phyloP scores from a whole-genome alignment of 106 monocot species.

The Acanthochlamys bracteata region DNA sequence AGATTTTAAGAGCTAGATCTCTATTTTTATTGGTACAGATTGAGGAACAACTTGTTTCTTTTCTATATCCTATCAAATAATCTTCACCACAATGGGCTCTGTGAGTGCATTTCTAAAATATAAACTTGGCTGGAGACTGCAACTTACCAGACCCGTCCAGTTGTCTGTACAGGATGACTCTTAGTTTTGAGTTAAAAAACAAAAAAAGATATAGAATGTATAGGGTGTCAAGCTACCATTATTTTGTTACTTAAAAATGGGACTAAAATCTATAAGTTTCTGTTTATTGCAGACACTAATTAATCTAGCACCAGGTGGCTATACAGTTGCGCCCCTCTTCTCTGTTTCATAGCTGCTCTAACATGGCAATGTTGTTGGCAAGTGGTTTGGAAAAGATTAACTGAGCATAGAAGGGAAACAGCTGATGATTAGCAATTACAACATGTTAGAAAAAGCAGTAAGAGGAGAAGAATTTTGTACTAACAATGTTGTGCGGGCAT shows the following conservation, averaged over 20 bases:
- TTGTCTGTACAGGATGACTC: not conserved
- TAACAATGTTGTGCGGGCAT: too few species aligned
- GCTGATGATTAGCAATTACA: not conserved
- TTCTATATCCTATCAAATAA: too few species aligned
- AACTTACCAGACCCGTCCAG: not conserved
- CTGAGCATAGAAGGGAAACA: conserved; percentile 15
- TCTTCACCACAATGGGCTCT: too few species aligned
- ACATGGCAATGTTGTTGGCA: conserved; percentile 75
- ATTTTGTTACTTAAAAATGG: not conserved
- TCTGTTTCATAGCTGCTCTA: conserved; percentile 26
- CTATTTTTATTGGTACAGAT: too few species aligned
- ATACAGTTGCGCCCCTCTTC: conserved; percentile 46
- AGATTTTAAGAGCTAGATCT: too few species aligned
- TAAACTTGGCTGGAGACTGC: not conserved
- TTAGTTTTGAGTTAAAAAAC: not conserved
- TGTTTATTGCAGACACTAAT: conserved; percentile 62
- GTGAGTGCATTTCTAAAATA: too few species aligned
- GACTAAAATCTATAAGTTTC: not conserved
- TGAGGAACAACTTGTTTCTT: too few species aligned
- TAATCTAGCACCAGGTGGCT: conserved; percentile 71
- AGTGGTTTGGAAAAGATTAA: conserved; percentile 64
- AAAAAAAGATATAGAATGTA: not conserved
- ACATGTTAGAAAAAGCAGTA: too few species aligned
- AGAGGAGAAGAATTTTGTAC: too few species aligned
- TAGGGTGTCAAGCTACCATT: not conserved